Percentiles rank a stretch among this genome's conserved stretches.
phyloP scores from a whole-genome alignment of 768 basidiomycete genomes.

The Plicaturopsis crispa region DNA sequence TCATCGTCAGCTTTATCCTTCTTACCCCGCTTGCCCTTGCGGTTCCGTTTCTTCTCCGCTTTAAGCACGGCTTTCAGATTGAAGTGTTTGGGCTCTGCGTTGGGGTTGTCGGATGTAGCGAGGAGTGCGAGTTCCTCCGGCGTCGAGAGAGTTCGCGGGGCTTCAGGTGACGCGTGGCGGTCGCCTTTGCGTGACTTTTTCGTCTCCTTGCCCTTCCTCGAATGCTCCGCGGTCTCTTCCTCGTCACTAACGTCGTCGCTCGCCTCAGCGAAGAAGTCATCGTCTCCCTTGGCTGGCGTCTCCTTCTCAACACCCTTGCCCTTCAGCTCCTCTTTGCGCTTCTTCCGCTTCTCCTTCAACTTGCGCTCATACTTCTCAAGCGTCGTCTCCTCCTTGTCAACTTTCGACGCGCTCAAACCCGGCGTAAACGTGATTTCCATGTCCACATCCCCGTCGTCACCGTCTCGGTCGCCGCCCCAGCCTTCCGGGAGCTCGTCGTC shows the following conservation, averaged over 20 bases:
- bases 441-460: slow-evolving; percentile 50
- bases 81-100: slow-evolving; percentile 69
- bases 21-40: slow-evolving; percentile 33
- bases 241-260: slow-evolving; percentile 30
- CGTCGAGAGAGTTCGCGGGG: slow-evolving; percentile 36
- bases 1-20: slow-evolving; percentile 38
- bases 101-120: slow-evolving; percentile 44
- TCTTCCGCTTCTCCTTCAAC: slow-evolving; percentile 82
- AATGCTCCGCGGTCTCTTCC: slow-evolving; percentile 12
- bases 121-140: slow-evolving; percentile 62
- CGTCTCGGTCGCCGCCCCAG: slow-evolving; percentile 45
- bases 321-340: slow-evolving; percentile 62
- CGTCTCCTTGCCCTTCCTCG: slow-evolving; percentile 15
- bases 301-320: slow-evolving; percentile 13
- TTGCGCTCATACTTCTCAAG: slow-evolving; percentile 86
- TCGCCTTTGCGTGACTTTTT: slow-evolving; percentile 14
- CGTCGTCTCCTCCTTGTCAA: slow-evolving; percentile 71
- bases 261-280: slow-evolving; percentile 73
- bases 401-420: slow-evolving; percentile 54
- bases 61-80: slow-evolving; percentile 85
- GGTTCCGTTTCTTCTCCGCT: slow-evolving; percentile 61
- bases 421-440: slow-evolving; percentile 97
- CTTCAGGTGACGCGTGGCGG: slow-evolving; percentile 5
- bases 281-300: slow-evolving; percentile 25
- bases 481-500: slow-evolving; percentile 76